A percentile compares a stretch with the other conserved stretches of the same genome.
phyloP scores from a whole-genome alignment of 2,329 filamentous ascomycete species.

The Pezicula neosporulosa region DNA sequence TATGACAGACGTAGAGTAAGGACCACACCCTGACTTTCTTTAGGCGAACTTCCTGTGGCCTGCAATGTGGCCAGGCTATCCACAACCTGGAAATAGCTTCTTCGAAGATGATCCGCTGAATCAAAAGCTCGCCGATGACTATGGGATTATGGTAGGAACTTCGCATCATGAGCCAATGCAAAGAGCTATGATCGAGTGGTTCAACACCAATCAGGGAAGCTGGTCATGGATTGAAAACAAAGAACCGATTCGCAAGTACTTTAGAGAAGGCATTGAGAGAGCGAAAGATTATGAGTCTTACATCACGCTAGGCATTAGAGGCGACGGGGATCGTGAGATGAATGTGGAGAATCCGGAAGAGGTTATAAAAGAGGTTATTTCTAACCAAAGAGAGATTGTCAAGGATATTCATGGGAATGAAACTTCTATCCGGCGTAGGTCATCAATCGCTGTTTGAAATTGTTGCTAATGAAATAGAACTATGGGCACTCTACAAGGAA shows the following conservation, averaged over 20 bases:
- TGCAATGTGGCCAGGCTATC: constrained; percentile 58
- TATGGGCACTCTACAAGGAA: constrained; percentile 72
- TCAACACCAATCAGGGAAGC: constrained; percentile 42
- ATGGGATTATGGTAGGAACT: constrained; percentile 66
- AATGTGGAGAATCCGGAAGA: constrained; percentile 47
- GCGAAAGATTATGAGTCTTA: constrained; percentile 60
- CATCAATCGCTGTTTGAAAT: constrained; percentile 8
- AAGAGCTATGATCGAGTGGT: constrained; percentile 52
- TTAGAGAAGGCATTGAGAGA: constrained; percentile 59
- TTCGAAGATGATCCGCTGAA: constrained; percentile 64
- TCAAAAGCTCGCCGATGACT: constrained; percentile 64
- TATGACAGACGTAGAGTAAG: neutral
- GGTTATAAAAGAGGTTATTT: constrained; percentile 53
- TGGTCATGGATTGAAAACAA: constrained; percentile 70
- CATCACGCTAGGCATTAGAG: constrained; percentile 66
- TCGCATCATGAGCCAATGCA: constrained; percentile 71
- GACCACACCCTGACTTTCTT: constrained; percentile 26
- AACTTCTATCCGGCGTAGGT: constrained; percentile 38
- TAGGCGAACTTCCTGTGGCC: constrained; percentile 74
- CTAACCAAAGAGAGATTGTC: constrained; percentile 55
- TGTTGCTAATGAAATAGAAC: constrained; percentile 42
- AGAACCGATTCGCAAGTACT: constrained; percentile 61
- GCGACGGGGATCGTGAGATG: constrained; percentile 60
- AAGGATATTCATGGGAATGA: constrained; percentile 47
- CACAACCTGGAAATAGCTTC: constrained; percentile 54